Conservation (phyloP, 2,329 filamentous ascomycete genomes). For the Scedosporium boydii region DNA sequence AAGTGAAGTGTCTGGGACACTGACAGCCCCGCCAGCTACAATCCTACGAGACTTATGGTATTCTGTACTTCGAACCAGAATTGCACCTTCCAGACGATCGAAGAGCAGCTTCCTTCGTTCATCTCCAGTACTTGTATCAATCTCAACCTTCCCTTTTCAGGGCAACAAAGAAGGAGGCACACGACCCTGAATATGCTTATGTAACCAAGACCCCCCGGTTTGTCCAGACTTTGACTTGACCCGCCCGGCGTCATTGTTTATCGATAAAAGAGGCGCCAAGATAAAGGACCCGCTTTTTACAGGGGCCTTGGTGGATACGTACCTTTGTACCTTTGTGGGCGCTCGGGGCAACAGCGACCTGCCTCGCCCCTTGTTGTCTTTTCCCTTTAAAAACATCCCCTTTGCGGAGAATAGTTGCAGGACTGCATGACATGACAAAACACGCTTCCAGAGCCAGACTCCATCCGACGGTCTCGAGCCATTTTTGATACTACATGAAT, state of each 20-base stretch:
- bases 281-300: neutral
- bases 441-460: neutral
- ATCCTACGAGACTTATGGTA: too few species aligned
- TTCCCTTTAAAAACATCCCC: neutral
- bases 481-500: neutral
- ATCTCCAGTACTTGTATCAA: too few species aligned
- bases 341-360: neutral
- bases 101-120: too few species aligned
- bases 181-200: neutral
- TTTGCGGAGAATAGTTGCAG: neutral
- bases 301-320: too few species aligned
- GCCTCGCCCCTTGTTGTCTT: slow-evolving; percentile 4
- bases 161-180: slow-evolving; percentile 31
- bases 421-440: neutral
- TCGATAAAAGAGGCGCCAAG: neutral
- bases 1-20: too few species aligned
- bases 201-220: too few species aligned
- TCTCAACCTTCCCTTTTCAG: too few species aligned
- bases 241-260: neutral
- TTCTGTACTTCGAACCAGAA: too few species aligned
- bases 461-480: neutral
- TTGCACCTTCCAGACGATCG: too few species aligned
- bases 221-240: neutral
- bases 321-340: too few species aligned
- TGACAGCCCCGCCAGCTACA: too few species aligned